phyloP scores from a whole-genome alignment of 345 rosid genomes.

The Stellera chamaejasme region DNA sequence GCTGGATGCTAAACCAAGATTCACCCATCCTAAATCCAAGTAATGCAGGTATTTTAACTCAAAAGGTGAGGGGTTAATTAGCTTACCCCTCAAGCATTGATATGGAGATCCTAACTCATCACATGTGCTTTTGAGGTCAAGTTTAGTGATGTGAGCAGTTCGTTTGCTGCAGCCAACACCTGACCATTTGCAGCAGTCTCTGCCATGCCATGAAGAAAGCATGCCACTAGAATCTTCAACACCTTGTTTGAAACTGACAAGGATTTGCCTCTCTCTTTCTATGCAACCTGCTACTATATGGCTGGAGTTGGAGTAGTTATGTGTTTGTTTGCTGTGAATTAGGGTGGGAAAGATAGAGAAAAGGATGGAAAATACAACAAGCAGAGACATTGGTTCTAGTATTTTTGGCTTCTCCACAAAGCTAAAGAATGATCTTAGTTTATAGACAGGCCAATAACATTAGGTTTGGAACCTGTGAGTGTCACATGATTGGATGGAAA shows the following conservation, averaged over 20 bases:
- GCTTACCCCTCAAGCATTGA: conserved; percentile 10
- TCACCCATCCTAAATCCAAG: conserved; percentile 18
- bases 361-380: not conserved
- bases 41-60: not conserved
- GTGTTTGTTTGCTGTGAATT: not conserved
- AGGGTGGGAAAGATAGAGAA: not conserved
- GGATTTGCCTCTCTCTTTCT: not conserved
- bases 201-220: conserved; percentile 15
- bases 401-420: no score
- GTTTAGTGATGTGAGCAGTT: conserved; percentile 5
- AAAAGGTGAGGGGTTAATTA: conserved; percentile 21
- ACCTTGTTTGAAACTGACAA: not conserved
- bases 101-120: not conserved
- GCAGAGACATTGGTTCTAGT: no score
- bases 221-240: conserved; percentile 7
- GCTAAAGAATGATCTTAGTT: no score
- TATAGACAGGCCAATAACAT: no score
- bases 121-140: not conserved
- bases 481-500: no score
- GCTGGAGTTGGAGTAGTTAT: not conserved
- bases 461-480: no score
- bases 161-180: conserved; percentile 12
- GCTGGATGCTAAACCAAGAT: conserved; percentile 11
- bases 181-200: conserved; percentile 11
- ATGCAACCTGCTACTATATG: not conserved